Percentiles rank a stretch among this genome's conserved stretches.
These are phyloP conservation scores for Macrolepiota fuliginosa DNA, from an alignment of 768 basidiomycete species.

Conservation along the genomic window DNA sequence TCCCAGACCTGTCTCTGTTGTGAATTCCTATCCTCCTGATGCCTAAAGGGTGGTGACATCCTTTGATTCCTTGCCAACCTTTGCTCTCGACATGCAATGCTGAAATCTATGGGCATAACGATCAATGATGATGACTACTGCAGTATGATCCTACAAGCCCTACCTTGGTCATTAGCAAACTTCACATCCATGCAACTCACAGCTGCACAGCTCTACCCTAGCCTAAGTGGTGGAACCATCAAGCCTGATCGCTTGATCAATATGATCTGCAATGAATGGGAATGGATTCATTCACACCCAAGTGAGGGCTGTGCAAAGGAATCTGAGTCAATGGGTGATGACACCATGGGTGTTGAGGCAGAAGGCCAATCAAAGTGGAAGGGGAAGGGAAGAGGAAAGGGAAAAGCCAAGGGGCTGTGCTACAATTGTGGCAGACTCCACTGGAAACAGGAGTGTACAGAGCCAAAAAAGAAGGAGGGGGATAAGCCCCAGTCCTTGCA, in stretches of 20 bases:
- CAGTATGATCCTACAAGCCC: neutral
- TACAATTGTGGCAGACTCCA: neutral
- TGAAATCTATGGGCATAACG: neutral
- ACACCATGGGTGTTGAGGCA: neutral
- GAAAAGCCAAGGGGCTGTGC: neutral
- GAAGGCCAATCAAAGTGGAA: neutral
- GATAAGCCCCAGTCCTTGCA: no score
- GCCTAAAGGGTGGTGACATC: neutral
- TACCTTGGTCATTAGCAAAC: neutral
- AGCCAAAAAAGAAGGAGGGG: neutral
- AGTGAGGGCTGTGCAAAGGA: neutral
- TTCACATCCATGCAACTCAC: neutral
- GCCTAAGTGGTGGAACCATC: neutral
- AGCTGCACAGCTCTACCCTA: neutral
- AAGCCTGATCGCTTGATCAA: neutral
- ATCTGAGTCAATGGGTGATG: neutral
- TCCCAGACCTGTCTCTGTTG: neutral
- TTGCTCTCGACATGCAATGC: neutral
- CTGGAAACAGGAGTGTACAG: neutral
- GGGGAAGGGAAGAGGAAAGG: neutral
- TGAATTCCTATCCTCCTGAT: neutral
- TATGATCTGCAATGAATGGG: neutral
- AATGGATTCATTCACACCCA: neutral
- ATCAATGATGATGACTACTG: neutral
- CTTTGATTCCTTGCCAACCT: neutral